Conservation (phyloP, 257 asterid genomes). For the Fraxinus anomala region DNA sequence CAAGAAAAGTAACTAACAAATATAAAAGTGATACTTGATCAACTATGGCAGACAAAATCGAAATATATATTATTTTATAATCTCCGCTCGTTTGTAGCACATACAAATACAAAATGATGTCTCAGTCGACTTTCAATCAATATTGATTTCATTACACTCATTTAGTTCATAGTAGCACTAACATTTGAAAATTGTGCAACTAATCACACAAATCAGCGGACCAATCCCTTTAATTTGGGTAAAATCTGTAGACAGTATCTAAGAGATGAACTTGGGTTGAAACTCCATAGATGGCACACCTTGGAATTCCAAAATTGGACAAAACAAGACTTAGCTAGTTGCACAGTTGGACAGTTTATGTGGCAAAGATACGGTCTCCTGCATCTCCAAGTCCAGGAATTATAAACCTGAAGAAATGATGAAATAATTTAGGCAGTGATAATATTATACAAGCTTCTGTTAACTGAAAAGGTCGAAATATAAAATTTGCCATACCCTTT, state of each 20-base stretch:
- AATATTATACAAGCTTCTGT: not conserved
- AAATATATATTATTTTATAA: not conserved
- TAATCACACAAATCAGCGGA: constrained; percentile 5
- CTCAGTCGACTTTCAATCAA: not conserved
- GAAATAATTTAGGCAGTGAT: constrained; percentile 15
- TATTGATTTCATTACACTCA: not conserved
- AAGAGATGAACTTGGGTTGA: not conserved
- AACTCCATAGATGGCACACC: constrained; percentile 11
- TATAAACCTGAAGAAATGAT: constrained; percentile 62
- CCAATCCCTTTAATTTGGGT: constrained; percentile 5
- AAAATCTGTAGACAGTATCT: not conserved
- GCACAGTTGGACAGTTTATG: constrained; percentile 45
- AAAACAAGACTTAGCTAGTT: not conserved
- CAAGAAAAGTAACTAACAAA: too few species aligned
- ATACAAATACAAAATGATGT: not conserved
- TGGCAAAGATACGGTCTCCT: constrained; percentile 92
- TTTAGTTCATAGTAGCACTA: not conserved
- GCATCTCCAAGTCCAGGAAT: constrained; percentile 97
- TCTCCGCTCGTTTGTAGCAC: not conserved
- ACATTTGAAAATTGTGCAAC: not conserved
- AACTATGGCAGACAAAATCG: not conserved
- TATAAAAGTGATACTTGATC: not conserved
- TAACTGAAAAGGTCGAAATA: not conserved
- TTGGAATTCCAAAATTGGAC: constrained; percentile 14
- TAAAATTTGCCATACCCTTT: constrained; percentile 59